Conservation (phyloP, 139 green algal species). For the Klebsormidium nitens region DNA sequence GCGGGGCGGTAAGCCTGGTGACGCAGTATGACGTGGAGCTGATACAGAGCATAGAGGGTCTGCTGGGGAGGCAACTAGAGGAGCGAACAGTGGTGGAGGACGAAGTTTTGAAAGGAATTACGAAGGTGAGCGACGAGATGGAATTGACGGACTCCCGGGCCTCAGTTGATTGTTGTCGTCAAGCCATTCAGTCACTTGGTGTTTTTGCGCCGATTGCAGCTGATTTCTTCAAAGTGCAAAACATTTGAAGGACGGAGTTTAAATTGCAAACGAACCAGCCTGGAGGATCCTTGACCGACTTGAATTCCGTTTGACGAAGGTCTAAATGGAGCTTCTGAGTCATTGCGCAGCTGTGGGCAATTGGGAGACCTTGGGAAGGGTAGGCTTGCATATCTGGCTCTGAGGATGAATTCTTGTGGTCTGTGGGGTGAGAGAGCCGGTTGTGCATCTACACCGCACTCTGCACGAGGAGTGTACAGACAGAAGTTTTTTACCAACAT, state of each 20-base stretch:
- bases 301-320: no score
- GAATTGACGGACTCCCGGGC: neutral
- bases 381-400: no score
- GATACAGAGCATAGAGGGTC: slow-evolving; percentile 92
- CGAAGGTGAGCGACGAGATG: slow-evolving; percentile 20
- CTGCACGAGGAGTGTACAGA: no score
- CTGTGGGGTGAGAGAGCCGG: no score
- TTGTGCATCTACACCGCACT: no score
- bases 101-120: slow-evolving; percentile 34
- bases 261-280: no score
- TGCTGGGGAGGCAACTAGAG: slow-evolving; percentile 79
- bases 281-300: no score
- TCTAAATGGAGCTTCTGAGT: no score
- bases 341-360: no score
- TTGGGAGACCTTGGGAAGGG: no score
- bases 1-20: slow-evolving; percentile 83
- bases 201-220: neutral
- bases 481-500: no score
- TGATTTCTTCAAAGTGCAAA: neutral
- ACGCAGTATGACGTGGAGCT: slow-evolving; percentile 97
- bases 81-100: slow-evolving; percentile 41
- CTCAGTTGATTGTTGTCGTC: neutral
- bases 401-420: no score
- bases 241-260: neutral
- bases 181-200: neutral